These are phyloP conservation scores for Boletus subluridellus DNA, from an alignment of 1,284 basidiomycete species.

Conservation along the genomic window DNA sequence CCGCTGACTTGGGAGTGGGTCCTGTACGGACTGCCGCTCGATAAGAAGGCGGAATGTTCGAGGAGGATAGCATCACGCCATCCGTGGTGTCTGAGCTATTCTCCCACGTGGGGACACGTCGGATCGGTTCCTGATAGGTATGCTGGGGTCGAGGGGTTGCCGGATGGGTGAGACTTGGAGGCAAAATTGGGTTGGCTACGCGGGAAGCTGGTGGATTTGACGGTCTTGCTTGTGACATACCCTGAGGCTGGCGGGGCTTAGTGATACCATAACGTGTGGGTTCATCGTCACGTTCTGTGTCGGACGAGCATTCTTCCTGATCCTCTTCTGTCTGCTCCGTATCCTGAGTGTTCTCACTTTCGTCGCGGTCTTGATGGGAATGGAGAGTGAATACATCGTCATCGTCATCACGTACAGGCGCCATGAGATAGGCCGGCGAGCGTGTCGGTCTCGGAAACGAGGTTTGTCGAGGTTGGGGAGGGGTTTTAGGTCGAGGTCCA, in stretches of 20 bases:
- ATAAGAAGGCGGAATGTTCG: conserved; percentile 53
- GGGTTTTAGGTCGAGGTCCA: conserved; percentile 11
- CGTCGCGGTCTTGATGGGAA: conserved; percentile 42
- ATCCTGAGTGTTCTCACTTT: conserved; percentile 24
- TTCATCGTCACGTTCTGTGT: conserved; percentile 27
- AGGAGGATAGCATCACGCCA: conserved; percentile 34
- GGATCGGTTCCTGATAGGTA: conserved; percentile 10
- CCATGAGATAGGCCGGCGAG: conserved; percentile 17
- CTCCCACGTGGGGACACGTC: conserved; percentile 33
- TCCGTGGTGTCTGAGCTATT: conserved; percentile 41
- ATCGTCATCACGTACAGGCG: conserved; percentile 35
- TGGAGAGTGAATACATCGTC: conserved; percentile 46
- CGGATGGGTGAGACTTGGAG: conserved; percentile 26
- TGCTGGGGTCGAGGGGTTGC: conserved; percentile 30
- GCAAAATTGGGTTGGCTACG: conserved; percentile 24
- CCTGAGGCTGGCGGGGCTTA: conserved; percentile 23
- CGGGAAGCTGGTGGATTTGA: conserved; percentile 22
- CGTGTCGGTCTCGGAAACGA: conserved; percentile 18
- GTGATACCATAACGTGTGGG: conserved; percentile 3
- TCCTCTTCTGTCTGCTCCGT: conserved; percentile 20
- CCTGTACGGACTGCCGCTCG: conserved; percentile 38
- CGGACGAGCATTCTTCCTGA: conserved; percentile 14
- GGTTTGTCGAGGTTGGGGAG: conserved; percentile 14
- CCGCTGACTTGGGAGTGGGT: conserved; percentile 11
- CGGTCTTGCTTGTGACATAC: conserved; percentile 10